Evolutionary conservation across 495 filamentous ascomycete species (phyloP), one percentile per base, ranked within the genome.

Genomic region (Tirmania nivea): DNA sequence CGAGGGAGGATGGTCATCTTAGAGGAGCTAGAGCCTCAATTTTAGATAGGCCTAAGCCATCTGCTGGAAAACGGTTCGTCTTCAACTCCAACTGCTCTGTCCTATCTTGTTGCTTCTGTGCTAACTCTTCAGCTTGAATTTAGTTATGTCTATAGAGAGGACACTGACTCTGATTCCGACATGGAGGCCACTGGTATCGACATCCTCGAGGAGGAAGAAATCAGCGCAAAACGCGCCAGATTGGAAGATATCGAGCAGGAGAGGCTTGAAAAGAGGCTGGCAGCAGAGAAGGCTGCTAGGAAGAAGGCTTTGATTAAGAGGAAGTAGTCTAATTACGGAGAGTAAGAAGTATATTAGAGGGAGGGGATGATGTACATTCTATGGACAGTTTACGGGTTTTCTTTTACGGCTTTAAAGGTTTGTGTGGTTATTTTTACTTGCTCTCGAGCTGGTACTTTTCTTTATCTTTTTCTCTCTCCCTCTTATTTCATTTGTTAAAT

Each of bases 111-210:
- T 31, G 25, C 25, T 1, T 31, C 25, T 31, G 25, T 31, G 7
- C 25, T 31, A 3, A 31, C 25, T 5, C 7, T 31, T 31, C 25
- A 3, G 7, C 1, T 3, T 31, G 25, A 31, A 3, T 31, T 19
- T 45, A 50, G 48, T 17, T 50, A 50, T 25, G 48, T 50, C 48
- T 65, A 65, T 54, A 57, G 54, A 17, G 70, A 73, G 47, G 61
- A 64, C 10, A 65, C 71, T 50, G 71, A 68, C 34, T 73, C 70
- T 1, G 73, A 73, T 34, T 76, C 74, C 6, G 77, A 80, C 57
- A 80, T 80, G 77, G 77, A 80, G 60, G 77, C 77, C 6, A 75
- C 74, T 2, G 52, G 74, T 10, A 69, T 70, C 16, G 77, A 79
- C 51, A 74, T 80, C 14, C 70, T 78, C 36, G 69, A 72, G 35